Conservation (phyloP, 2,329 filamentous ascomycete genomes). For the Pseudomassariella vexata region DNA sequence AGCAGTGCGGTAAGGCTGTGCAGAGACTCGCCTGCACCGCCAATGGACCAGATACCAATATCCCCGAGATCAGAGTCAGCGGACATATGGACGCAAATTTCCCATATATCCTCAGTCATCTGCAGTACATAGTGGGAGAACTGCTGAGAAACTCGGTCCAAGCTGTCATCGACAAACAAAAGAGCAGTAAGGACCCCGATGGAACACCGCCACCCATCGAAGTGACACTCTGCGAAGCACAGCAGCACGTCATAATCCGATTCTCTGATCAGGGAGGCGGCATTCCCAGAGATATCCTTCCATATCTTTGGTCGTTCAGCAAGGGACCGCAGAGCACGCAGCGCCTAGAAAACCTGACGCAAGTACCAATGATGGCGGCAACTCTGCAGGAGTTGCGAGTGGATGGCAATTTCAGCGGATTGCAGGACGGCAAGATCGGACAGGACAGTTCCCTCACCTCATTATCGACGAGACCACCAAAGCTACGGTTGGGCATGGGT, state of each 20-base stretch:
- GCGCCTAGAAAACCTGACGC: conserved; percentile 76
- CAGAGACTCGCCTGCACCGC: conserved; percentile 68
- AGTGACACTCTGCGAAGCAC: conserved; percentile 88
- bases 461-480: conserved; percentile 76
- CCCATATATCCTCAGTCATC: conserved; percentile 90
- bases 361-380: conserved; percentile 86
- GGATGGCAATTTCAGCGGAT: conserved; percentile 23
- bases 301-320: conserved; percentile 93
- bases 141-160: conserved; percentile 92
- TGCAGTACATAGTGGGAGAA: conserved; percentile 96
- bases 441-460: conserved; percentile 66
- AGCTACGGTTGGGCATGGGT: conserved; percentile 86
- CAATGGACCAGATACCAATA: conserved; percentile 62
- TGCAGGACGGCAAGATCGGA: conserved; percentile 13
- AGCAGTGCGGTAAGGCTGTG: conserved; percentile 73
- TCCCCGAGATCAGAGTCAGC: conserved; percentile 77
- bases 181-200: conserved; percentile 18
- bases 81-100: conserved; percentile 89
- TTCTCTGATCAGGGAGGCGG: conserved; percentile 95
- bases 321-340: conserved; percentile 78
- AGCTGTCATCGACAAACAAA: conserved; percentile 73
- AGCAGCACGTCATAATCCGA: conserved; percentile 91
- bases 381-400: conserved; percentile 81
- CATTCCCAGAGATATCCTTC: conserved; percentile 76
- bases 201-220: conserved; percentile 75